Evolutionary conservation across 2,329 filamentous ascomycete genomes (phyloP), one percentile per base, ranked within the genome.

Genomic region (Remersonia thermophila): DNA sequence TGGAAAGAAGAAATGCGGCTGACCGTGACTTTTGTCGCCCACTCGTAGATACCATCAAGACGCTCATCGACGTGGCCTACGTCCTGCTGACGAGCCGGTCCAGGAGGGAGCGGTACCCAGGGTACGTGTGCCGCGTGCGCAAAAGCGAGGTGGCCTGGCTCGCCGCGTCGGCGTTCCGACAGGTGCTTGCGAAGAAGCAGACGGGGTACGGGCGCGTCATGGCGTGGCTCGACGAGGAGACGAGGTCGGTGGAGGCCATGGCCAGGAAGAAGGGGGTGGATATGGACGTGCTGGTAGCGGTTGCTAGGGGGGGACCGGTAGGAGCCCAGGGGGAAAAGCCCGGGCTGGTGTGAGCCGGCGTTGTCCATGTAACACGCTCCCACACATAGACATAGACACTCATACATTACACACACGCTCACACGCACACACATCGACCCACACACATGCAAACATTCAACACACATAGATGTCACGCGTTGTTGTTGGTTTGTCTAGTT

Each of bases 121-220:
- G 56, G 13, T 80, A 77, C 44, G 55, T 62, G 11, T 83, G 77
- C 49, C 61, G 62, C 14, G 62, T 87, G 20, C 71, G 66, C 35
- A 73, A 68, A 45, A 54, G 55, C 11, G 80, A 87, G 50, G 62
- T 74, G 2, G 52, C 56, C 37, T 77, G 77, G 64, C 62, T 89
- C 40, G 79, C 77, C 1, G 74, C 77, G 35, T 65, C 65, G 18
- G 84, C 85, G 4, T 93, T 93, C 50, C 55, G 63, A 31, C 61
- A 66, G 35, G 77, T 91, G 18, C 64, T 95, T 48, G 55, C 57
- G 32, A 69, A 66, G 47, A 84, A 80, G 55, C 86, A 93, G 65
- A 78, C 79, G 25, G 70, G 66, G 37, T 83, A 85, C 56, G 51
- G 51, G 4, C 58, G 59, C 20, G 67, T 87, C 11, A 57, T 95